Conservation (phyloP, 768 basidiomycete species). For the Trametes cinnabarina region DNA sequence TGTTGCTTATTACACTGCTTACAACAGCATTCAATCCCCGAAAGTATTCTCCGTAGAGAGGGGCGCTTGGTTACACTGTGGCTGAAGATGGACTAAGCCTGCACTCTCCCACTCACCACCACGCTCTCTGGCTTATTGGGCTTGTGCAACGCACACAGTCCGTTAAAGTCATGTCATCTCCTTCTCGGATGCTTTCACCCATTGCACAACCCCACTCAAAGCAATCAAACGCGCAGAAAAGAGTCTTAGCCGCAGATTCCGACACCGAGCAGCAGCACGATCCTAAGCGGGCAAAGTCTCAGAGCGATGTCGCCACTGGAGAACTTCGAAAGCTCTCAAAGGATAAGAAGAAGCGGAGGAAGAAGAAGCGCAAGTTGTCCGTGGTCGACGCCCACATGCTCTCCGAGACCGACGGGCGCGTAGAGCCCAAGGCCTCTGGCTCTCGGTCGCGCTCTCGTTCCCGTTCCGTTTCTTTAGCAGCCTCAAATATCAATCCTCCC, state of each 20-base stretch:
- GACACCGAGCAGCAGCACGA: slow-evolving; percentile 14
- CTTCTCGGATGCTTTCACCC: neutral
- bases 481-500: neutral
- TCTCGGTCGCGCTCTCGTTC: slow-evolving; percentile 9
- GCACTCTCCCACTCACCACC: neutral
- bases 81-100: neutral
- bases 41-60: too few relatives aligned
- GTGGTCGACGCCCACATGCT: slow-evolving; percentile 12
- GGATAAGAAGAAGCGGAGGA: slow-evolving; percentile 29
- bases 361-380: slow-evolving; percentile 29
- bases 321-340: slow-evolving; percentile 1
- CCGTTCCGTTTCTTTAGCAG: neutral
- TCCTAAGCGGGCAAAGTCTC: slow-evolving; percentile 5
- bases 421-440: neutral
- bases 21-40: too few relatives aligned
- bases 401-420: neutral
- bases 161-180: slow-evolving; percentile 5
- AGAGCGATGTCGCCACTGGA: neutral
- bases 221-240: slow-evolving; percentile 6
- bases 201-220: neutral
- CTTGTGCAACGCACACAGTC: neutral
- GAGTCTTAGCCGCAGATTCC: slow-evolving; percentile 16
- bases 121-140: neutral
- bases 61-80: neutral
- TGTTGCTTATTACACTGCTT: too few relatives aligned